A percentile compares a stretch with the other conserved stretches of the same genome.
These are phyloP conservation scores for Liquidambar formosana DNA, from an alignment of 164 flowering plant genomes.

Conservation along the genomic window DNA sequence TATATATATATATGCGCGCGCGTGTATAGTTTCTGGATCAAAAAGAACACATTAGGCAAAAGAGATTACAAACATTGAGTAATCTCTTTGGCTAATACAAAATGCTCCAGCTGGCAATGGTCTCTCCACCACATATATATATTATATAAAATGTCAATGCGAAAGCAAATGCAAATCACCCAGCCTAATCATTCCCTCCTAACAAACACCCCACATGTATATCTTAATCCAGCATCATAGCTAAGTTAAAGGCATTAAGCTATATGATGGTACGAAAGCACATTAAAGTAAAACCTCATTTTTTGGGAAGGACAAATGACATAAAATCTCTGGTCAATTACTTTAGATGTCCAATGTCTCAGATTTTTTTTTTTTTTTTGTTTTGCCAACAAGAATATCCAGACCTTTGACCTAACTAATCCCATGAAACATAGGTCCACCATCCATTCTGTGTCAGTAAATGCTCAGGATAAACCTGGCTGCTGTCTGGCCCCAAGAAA, in stretches of 20 bases:
- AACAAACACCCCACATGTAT: background rate
- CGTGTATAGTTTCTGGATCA: no score
- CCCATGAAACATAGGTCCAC: no score
- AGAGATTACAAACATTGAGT: background rate
- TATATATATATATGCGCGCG: no score
- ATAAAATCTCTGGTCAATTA: background rate
- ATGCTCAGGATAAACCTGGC: no score
- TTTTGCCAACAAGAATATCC: no score
- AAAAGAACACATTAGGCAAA: background rate
- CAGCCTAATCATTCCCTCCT: background rate
- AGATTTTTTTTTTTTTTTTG: no score
- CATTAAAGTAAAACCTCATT: background rate
- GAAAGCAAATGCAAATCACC: constrained; percentile 1
- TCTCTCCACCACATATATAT: no score
- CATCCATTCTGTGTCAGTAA: no score
- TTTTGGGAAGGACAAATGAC: background rate
- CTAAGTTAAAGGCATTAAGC: background rate
- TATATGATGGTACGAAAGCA: background rate
- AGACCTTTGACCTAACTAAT: no score
- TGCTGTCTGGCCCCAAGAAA: no score
- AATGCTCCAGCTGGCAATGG: background rate
- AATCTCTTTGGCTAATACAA: background rate
- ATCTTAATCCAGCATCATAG: background rate
- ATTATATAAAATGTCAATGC: no score
- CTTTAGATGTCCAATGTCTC: no score